phyloP scores from a whole-genome alignment of 2,329 filamentous ascomycete genomes.

The Cladosporium phlei region DNA sequence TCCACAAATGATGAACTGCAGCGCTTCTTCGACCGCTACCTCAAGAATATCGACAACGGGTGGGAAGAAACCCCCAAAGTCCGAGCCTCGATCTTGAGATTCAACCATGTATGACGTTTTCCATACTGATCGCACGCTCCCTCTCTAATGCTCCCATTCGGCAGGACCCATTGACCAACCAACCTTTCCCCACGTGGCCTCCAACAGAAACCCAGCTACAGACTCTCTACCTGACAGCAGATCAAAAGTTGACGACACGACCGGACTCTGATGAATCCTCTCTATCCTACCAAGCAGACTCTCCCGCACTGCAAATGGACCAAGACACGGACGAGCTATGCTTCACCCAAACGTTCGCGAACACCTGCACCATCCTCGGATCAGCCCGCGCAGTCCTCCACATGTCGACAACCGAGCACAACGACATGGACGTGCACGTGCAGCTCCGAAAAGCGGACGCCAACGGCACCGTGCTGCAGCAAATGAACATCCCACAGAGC shows the following conservation, averaged over 20 bases:
- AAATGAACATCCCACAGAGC: constrained; percentile 12
- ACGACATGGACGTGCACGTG: constrained; percentile 18
- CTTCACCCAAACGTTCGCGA: constrained; percentile 39
- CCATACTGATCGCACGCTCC: no score
- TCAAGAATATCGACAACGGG: constrained; percentile 39
- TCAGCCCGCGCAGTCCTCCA: constrained; percentile 44
- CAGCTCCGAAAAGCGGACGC: constrained; percentile 15
- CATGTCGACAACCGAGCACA: constrained; percentile 26
- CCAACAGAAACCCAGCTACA: background rate
- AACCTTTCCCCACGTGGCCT: background rate
- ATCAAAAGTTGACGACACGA: background rate
- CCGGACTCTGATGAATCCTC: background rate
- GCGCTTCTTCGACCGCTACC: constrained; percentile 43
- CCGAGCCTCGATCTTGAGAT: background rate
- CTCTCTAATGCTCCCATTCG: background rate
- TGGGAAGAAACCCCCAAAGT: constrained; percentile 27
- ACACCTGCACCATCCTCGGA: constrained; percentile 39
- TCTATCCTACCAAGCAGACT: background rate
- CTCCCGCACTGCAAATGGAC: background rate
- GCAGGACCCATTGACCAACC: background rate
- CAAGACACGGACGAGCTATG: background rate
- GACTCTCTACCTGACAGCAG: background rate
- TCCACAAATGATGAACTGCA: constrained; percentile 35
- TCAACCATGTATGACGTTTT: background rate
- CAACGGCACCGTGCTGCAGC: background rate